Base-by-base conservation (phyloP, 805 yeast species). In the Cyberlindnera saturnus region DNA sequence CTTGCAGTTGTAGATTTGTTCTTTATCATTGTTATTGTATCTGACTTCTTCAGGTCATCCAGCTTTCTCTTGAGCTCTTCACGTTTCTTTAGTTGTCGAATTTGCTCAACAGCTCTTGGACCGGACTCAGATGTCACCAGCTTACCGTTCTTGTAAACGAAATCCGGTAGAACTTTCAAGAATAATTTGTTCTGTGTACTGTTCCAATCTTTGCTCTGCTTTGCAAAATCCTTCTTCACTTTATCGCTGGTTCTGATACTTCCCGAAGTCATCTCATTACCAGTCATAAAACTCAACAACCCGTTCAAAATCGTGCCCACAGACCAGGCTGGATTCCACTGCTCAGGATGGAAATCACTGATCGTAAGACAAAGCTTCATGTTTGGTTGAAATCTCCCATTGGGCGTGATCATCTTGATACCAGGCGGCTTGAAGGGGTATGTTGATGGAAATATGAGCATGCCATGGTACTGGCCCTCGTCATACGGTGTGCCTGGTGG, bases 261-360 rank as follows among this genome's bases (percentile, higher is more conserved):
- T 0, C 97, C 97, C 0, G 95, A 79, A 2, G 96, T 84, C n/a
- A 69, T 61, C 47, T 90, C 96, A 42, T 78, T 74, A 8, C 90
- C 79, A 1, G 91, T 86, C 96, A 90, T 90, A 57, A 90, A 90
- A 59, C 96, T 86, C 49, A 89, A 64, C 31, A 90, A 67, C 0
- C 96, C 97, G 4, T 82, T 84, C 51, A 90, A 70, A 18, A 90
- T 90, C 0, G 96, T 87, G 29, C 86, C 72, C 32, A 90, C 96
- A 30, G 87, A 79, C 96, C 96, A 90, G 4, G 95, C 86, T 1
- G 97, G 96, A 62, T 90, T 89, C 97, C 97, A 90, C 1, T 83
- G 69, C 59, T 89, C 93, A 5, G 96, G 96, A 56, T 90, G 97
- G 62, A 76, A 90, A 63, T 89, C 96, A 56, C 95, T 82, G 79